Base-by-base conservation (phyloP, 805 yeast genomes). In the Saccharomyces paradoxus region DNA sequence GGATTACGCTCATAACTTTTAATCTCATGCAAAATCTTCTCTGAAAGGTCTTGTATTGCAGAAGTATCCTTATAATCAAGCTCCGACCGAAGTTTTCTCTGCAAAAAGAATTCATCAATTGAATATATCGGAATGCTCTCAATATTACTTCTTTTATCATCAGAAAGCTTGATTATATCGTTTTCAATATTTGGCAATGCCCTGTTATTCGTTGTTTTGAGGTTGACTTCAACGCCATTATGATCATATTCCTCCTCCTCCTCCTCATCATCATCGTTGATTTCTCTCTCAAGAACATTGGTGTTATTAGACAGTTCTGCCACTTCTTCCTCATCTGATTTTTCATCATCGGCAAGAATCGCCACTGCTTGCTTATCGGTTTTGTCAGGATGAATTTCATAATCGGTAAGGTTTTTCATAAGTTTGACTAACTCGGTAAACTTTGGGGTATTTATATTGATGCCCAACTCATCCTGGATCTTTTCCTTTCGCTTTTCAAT, bases 41-140 rank as follows among this genome's bases (percentile, higher is more conserved):
- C 61, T 6, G 84, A 66, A 4, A 74, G 60, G 28, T 74, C 75
- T 41, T 75, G 77, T 17, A 74, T 50, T 46, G 67, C 63, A 63
- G 64, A 74, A 57, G 77, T 67, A 59, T 81, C 81, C 27, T 63
- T 60, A 49, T 66, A 71, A 7, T 53, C 60, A 46, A 64, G 63
- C 4, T 62, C 60, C 1, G 68, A 52, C 0, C 80, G 66, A 1
- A 87, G 58, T 50, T 76, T 74, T 55, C 81, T 73, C 51, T 81
- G 81, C 1, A 87, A 68, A 79, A 82, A 87, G 54, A 71, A 77
- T 6, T 77, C 70, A 52, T 76, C 79, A 22, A 81, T 72, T 3
- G 74, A 73, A 5, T 68, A 62, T 2, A 80, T 70, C 10, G 71
- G 60, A 7, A 79, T 14, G 2, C 41, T 17, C 8, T 57, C 53